These are phyloP conservation scores for Naganishia liquefaciens DNA, from an alignment of 1,284 basidiomycete genomes.

Conservation along the genomic window DNA sequence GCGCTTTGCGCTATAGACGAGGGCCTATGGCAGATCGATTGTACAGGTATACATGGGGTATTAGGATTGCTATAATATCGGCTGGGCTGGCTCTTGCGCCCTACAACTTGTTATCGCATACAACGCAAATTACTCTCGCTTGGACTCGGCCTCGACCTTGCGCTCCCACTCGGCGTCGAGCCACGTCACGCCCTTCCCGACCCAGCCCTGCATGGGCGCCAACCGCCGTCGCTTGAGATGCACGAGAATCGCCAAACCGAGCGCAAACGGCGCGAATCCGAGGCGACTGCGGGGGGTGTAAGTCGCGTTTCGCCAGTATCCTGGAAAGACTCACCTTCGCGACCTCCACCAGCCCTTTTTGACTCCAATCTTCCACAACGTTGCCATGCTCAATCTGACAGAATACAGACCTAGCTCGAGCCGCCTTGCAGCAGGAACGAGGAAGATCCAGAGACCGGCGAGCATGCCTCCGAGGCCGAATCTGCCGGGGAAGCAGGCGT, in stretches of 20 bases:
- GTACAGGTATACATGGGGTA: neutral
- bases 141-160: neutral
- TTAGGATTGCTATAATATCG: neutral
- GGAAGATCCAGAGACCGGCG: conserved; percentile 31
- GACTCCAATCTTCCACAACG: conserved; percentile 30
- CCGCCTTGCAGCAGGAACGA: conserved; percentile 26
- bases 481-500: neutral
- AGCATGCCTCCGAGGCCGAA: conserved; percentile 30
- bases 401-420: conserved; percentile 31
- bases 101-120: neutral
- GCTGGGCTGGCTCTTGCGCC: neutral
- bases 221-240: conserved; percentile 14
- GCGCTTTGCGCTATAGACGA: neutral
- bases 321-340: neutral
- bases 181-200: conserved; percentile 28
- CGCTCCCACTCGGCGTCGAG: conserved; percentile 28
- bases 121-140: neutral
- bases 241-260: conserved; percentile 26
- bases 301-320: too few relatives aligned
- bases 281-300: neutral
- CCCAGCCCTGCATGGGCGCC: conserved; percentile 26
- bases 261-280: conserved; percentile 27
- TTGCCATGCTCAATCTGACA: conserved; percentile 23
- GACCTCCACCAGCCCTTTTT: conserved; percentile 32
- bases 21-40: neutral